Conservation (phyloP, 768 basidiomycete genomes). For the Pulveroboletus sp. region DNA sequence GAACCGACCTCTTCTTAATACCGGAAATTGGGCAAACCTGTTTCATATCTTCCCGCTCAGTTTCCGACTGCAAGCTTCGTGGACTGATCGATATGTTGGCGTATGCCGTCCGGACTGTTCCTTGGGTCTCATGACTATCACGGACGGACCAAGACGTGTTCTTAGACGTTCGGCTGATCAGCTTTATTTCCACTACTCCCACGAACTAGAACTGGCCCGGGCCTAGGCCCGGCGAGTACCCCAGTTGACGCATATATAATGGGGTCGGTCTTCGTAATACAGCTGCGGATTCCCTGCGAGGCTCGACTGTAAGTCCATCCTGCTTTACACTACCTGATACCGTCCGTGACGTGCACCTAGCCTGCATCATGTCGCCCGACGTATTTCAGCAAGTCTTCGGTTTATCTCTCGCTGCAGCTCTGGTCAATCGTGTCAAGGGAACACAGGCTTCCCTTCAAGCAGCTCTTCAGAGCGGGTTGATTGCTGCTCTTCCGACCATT, state of each 20-base stretch:
- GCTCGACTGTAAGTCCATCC: not conserved
- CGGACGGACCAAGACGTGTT: too few relatives aligned
- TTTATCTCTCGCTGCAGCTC: conserved; percentile 32
- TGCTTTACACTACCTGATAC: not conserved
- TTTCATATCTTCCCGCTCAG: too few relatives aligned
- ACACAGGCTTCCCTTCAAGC: not conserved
- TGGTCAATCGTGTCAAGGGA: conserved; percentile 64
- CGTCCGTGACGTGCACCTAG: not conserved
- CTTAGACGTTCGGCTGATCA: not conserved
- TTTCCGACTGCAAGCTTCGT: too few relatives aligned
- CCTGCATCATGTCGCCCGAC: not conserved
- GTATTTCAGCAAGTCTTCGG: not conserved
- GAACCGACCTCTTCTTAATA: too few relatives aligned
- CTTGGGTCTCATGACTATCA: too few relatives aligned
- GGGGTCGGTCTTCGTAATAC: not conserved
- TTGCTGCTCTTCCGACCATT: not conserved
- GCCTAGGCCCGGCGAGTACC: not conserved
- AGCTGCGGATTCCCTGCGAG: not conserved
- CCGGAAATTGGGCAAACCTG: too few relatives aligned
- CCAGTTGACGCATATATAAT: not conserved
- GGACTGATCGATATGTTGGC: too few relatives aligned
- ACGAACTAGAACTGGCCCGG: not conserved
- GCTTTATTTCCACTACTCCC: not conserved
- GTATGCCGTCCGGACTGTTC: too few relatives aligned
- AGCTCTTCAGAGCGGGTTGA: not conserved